Percentiles rank a stretch among this genome's conserved stretches.
phyloP scores from a whole-genome alignment of 1,139 yeast species.

The Geotrichum europaeum region DNA sequence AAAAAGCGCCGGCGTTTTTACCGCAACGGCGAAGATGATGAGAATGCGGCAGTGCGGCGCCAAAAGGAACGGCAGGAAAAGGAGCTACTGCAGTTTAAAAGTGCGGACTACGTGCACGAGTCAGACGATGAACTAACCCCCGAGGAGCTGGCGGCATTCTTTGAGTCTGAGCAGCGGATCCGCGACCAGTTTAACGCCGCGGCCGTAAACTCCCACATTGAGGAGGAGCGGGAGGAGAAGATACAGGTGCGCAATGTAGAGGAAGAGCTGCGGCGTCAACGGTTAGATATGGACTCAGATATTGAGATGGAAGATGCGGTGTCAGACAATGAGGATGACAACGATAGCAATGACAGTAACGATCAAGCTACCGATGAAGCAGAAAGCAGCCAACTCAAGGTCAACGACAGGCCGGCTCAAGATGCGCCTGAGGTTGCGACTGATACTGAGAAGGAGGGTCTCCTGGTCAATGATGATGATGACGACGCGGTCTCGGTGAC shows the following conservation, averaged over 20 bases:
- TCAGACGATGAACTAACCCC: conserved; percentile 67
- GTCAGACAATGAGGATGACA: conserved; percentile 18
- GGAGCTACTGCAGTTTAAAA: conserved; percentile 22
- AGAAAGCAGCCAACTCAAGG: neutral
- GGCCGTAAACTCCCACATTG: neutral
- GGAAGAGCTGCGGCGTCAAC: neutral
- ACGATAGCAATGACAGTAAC: conserved; percentile 12
- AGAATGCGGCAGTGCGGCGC: conserved; percentile 5
- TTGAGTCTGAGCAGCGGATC: conserved; percentile 51
- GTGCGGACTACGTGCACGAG: conserved; percentile 46
- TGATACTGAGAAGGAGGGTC: neutral
- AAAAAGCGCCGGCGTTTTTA: conserved; percentile 5
- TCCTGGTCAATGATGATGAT: neutral
- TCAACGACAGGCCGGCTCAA: neutral
- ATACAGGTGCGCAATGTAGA: neutral
- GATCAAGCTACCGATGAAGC: conserved; percentile 11
- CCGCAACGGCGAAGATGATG: conserved; percentile 3
- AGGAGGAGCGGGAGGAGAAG: neutral
- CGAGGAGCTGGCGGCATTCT: conserved; percentile 50
- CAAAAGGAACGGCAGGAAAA: conserved; percentile 12
- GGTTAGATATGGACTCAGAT: neutral
- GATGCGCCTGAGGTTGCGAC: no score
- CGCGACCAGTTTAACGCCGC: conserved; percentile 36
- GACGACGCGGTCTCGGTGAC: neutral
- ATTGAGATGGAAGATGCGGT: conserved; percentile 26